A percentile compares a stretch with the other conserved stretches of the same genome.
Evolutionary conservation across 805 yeast species (phyloP).

Genomic region (Yarrowia keelungensis): DNA sequence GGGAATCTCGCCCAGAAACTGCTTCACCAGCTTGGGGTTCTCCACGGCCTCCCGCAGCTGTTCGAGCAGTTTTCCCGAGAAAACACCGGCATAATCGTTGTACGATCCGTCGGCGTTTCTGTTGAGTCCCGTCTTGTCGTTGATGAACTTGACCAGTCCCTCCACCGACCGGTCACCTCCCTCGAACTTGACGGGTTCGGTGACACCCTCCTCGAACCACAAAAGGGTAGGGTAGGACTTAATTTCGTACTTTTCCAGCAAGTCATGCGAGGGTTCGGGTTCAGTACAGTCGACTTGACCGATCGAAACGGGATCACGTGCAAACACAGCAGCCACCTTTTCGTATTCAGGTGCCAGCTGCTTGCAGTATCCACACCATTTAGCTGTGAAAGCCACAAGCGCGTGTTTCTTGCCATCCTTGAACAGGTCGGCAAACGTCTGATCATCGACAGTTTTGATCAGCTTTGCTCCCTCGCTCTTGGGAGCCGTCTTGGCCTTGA

Average conservation of each 20-base stretch:
- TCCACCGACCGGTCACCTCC: constrained; percentile 59
- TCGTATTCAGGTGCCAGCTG: constrained; percentile 60
- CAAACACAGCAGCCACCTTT: constrained; percentile 58
- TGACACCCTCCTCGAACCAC: constrained; percentile 59
- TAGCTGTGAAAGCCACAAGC: constrained; percentile 63
- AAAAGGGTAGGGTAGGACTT: constrained; percentile 63
- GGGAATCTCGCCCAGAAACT: constrained; percentile 13
- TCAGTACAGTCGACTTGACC: constrained; percentile 59
- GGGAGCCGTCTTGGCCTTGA: constrained; percentile 44
- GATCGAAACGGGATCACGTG: constrained; percentile 52
- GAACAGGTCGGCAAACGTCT: constrained; percentile 55
- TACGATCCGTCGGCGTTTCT: constrained; percentile 56
- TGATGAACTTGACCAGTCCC: constrained; percentile 59
- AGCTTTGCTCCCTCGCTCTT: constrained; percentile 33
- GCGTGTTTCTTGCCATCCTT: constrained; percentile 50
- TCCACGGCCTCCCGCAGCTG: constrained; percentile 40
- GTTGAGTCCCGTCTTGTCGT: constrained; percentile 50
- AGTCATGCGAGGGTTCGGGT: constrained; percentile 53
- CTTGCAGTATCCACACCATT: constrained; percentile 67
- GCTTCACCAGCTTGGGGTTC: constrained; percentile 48
- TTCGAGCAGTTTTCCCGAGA: constrained; percentile 48
- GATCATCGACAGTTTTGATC: constrained; percentile 49
- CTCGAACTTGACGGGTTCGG: constrained; percentile 57
- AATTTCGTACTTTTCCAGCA: constrained; percentile 55
- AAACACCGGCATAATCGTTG: constrained; percentile 53